Conservation (phyloP, 78 protist genomes). For the Speleostelium caveatum region DNA sequence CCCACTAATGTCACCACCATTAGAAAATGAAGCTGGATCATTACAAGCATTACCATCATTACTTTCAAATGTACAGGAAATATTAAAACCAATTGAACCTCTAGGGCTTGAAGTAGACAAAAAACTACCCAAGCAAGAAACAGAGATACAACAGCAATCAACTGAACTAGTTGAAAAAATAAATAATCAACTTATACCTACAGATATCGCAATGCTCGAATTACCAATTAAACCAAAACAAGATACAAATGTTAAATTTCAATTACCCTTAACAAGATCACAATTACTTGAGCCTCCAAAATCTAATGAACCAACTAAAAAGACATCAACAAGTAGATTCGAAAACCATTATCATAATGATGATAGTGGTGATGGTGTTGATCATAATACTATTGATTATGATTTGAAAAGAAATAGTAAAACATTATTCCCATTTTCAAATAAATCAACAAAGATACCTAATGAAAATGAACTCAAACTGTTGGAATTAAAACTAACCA, state of each 20-base stretch:
- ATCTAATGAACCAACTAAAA: no score
- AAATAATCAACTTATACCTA: no score
- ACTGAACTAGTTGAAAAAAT: neutral
- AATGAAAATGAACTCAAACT: slow-evolving; percentile 20
- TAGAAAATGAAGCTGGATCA: neutral
- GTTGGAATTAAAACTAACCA: neutral
- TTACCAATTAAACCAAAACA: neutral
- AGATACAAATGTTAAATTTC: neutral
- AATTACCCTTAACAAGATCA: neutral
- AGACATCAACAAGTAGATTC: neutral
- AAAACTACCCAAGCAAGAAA: neutral
- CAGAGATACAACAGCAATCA: neutral
- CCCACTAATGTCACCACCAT: neutral
- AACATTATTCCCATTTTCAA: neutral
- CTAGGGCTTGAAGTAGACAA: neutral
- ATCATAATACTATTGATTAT: neutral
- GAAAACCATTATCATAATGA: neutral
- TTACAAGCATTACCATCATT: neutral
- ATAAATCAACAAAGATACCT: slow-evolving; percentile 24
- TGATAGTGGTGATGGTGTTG: no score
- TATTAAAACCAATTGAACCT: neutral
- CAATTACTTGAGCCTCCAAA: neutral
- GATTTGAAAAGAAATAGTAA: neutral
- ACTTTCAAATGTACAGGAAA: neutral
- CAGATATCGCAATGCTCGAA: no score